These are phyloP conservation scores for Leccinum subrobustum DNA, from an alignment of 1,284 basidiomycete genomes.

Conservation along the genomic window DNA sequence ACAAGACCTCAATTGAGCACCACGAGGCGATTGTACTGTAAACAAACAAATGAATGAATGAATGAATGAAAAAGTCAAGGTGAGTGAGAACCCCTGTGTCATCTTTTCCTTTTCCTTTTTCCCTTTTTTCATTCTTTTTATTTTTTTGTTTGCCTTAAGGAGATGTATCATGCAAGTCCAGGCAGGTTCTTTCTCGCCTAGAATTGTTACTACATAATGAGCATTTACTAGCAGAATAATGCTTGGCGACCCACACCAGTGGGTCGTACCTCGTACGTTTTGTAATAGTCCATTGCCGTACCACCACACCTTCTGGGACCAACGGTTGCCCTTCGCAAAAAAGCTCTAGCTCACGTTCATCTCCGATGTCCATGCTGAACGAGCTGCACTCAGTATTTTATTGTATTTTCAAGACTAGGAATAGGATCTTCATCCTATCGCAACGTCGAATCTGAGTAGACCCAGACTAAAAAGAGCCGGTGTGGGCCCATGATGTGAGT, in stretches of 20 bases:
- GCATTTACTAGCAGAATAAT: neutral
- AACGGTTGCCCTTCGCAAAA: neutral
- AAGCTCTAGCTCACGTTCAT: conserved; percentile 8
- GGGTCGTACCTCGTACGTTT: neutral
- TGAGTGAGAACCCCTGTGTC: neutral
- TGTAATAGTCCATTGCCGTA: neutral
- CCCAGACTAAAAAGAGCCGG: neutral
- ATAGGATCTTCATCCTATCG: neutral
- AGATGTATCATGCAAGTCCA: neutral
- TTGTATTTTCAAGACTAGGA: neutral
- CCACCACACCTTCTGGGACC: neutral
- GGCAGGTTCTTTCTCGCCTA: conserved; percentile 4
- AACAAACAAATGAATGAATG: neutral
- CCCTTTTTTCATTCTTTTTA: neutral
- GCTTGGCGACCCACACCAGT: conserved; percentile 1
- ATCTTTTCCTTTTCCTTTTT: neutral
- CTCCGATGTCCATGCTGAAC: conserved; percentile 9
- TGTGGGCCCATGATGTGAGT: neutral
- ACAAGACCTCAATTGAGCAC: neutral
- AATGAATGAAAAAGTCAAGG: neutral
- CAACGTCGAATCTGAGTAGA: neutral
- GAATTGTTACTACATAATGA: neutral
- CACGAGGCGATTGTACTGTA: neutral
- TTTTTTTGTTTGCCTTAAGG: neutral
- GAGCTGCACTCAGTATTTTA: neutral